Evolutionary conservation across 805 yeast genomes (phyloP).

Genomic region (Metahyphopichia silvanorum): DNA sequence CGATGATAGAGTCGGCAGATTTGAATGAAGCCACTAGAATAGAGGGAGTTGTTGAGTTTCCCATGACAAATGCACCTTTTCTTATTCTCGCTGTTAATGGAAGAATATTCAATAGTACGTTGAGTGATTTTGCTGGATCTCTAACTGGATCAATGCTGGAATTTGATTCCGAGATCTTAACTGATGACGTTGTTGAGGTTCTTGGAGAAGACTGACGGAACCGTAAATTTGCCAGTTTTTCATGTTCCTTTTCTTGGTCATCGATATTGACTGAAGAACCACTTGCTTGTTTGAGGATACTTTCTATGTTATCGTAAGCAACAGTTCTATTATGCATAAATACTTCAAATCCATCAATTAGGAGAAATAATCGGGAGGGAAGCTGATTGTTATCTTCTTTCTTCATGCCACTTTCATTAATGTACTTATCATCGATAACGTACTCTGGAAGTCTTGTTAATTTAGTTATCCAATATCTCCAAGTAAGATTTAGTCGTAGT

Average conservation of each 20-base stretch:
- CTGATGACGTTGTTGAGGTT: constrained; percentile 3
- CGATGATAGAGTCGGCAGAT: constrained; percentile 53
- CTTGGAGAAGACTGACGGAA: constrained; percentile 1
- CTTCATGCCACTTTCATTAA: constrained; percentile 8
- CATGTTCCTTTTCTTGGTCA: constrained; percentile 10
- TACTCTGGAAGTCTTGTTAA: constrained; percentile 39
- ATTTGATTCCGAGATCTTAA: not conserved
- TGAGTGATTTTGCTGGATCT: constrained; percentile 8
- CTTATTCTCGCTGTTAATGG: constrained; percentile 63
- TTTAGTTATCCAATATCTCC: constrained; percentile 83
- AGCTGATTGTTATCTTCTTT: constrained; percentile 41
- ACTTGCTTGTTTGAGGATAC: constrained; percentile 25
- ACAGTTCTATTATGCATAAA: constrained; percentile 77
- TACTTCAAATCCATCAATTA: constrained; percentile 74
- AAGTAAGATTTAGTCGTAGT: constrained; percentile 71
- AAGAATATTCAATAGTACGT: constrained; percentile 31
- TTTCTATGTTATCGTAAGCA: constrained; percentile 68
- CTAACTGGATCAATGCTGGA: not conserved
- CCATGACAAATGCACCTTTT: constrained; percentile 73
- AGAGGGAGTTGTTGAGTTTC: constrained; percentile 76
- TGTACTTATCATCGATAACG: constrained; percentile 13
- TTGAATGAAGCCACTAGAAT: constrained; percentile 61
- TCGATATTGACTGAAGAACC: constrained; percentile 19
- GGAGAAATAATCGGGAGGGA: constrained; percentile 55
- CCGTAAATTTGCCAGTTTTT: not conserved